Evolutionary conservation across 768 basidiomycete genomes (phyloP), one percentile per base, ranked within the genome.

Genomic region (Butyriboletus loyo): DNA sequence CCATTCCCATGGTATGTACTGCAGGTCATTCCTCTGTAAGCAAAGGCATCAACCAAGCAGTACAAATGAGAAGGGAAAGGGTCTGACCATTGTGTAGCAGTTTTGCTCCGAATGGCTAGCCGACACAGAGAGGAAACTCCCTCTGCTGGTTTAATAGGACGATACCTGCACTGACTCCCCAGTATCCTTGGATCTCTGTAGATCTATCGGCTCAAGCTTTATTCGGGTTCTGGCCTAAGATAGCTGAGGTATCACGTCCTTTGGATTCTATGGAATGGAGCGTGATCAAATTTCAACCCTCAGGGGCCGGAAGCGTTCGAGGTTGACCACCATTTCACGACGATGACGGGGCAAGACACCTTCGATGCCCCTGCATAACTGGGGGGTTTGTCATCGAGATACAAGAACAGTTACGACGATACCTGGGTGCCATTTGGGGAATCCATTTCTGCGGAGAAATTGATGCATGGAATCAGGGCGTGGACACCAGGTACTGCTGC

Each of bases 1-100:
- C 75, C 75, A 76, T 75, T 75, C 75, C 70, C 75, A 76, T 76
- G 75, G 75, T 76, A 76, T 68, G 73, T 71, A 69, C 63, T 65
- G 62, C 34, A 60, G 57, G 52, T 52, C 42, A 49, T 43, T 37
- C 57, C 53, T 57, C 56, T 54, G 68, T 64, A 68, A 56, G 59
- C 62, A 64, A 67, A 69, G 68, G 64, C 19, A 40, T 59, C 52
- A 53, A 61, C 59, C 60, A 41, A 5, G 37, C 54, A 56, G 56
- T 66, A 63, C 64, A 67, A 53, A 67, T 66, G 66, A 34, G 64
- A 54, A 39, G 55, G 55, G 57, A 65, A 49, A 49, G 56, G 55
- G 65, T 59, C 63, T 62, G 66, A 59, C 64, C 66, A 62, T 52
- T 37, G 54, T 50, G 62, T 62, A 67, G 63, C 54, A 55, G 52